Evolutionary conservation across 306 rosid genomes (phyloP).

Genomic region (Malus sylvestris): DNA sequence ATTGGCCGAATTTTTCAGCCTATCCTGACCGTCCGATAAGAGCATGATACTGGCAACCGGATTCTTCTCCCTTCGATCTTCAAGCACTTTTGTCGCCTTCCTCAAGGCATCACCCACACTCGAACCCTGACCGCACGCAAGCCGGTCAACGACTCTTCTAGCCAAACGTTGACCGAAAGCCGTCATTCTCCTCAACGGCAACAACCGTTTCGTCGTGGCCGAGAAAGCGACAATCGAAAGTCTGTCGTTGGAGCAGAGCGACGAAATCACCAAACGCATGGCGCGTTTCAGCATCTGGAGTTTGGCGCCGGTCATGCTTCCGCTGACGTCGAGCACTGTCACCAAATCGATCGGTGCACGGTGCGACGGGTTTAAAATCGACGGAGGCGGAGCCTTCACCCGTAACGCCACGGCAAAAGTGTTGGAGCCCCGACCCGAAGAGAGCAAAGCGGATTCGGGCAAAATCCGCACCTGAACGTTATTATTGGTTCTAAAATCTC

Average conservation of each 20-base stretch:
- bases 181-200: conserved; percentile 63
- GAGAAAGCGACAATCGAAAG: conserved; percentile 83
- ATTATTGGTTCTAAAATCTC: conserved; percentile 32
- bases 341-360: conserved; percentile 81
- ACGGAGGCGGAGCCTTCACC: conserved; percentile 60
- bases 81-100: conserved; percentile 60
- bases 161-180: conserved; percentile 58
- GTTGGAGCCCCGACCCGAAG: conserved; percentile 43
- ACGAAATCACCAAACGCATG: conserved; percentile 66
- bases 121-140: conserved; percentile 38
- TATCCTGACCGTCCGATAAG: conserved; percentile 62
- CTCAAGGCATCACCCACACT: conserved; percentile 51
- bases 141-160: conserved; percentile 54
- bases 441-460: conserved; percentile 66
- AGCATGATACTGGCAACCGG: conserved; percentile 69
- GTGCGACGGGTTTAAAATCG: conserved; percentile 24
- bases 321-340: conserved; percentile 67
- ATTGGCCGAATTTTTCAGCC: conserved; percentile 4
- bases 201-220: conserved; percentile 35
- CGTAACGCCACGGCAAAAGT: conserved; percentile 55
- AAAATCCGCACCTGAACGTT: conserved; percentile 56
- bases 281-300: conserved; percentile 77
- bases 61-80: conserved; percentile 68
- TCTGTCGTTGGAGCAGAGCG: conserved; percentile 59
- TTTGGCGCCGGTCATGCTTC: conserved; percentile 65